Percentiles rank a stretch among this genome's conserved stretches.
phyloP scores from a whole-genome alignment of 352 stramenopile genomes.

The Sclerospora graminicola region DNA sequence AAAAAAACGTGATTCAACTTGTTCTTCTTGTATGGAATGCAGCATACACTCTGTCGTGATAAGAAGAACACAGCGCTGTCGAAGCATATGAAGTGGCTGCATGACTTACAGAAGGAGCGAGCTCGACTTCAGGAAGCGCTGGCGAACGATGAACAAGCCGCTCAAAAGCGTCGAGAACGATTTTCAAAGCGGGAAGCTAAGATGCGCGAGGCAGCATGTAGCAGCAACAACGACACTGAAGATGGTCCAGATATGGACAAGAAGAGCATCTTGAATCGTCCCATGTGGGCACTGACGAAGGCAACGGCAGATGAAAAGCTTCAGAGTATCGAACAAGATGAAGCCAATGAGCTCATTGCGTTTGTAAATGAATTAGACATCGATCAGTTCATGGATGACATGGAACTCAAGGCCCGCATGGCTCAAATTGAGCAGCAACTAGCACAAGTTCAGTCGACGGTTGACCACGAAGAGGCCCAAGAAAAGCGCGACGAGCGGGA shows the following conservation, averaged over 20 bases:
- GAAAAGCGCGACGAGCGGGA: constrained; percentile 79
- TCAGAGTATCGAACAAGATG: constrained; percentile 58
- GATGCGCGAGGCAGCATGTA: constrained; percentile 51
- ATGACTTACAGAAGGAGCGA: constrained; percentile 88
- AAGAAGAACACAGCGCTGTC: constrained; percentile 89
- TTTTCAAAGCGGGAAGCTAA: constrained; percentile 73
- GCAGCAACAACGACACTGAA: constrained; percentile 28
- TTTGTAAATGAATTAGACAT: constrained; percentile 92
- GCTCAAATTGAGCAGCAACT: constrained; percentile 87
- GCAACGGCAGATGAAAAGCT: constrained; percentile 67
- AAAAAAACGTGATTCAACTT: no score
- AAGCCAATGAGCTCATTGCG: constrained; percentile 87
- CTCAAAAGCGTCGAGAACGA: constrained; percentile 59
- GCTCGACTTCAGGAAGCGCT: constrained; percentile 73
- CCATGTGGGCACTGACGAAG: constrained; percentile 90
- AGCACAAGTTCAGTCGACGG: constrained; percentile 77
- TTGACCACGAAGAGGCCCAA: constrained; percentile 65
- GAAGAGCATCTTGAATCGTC: constrained; percentile 34
- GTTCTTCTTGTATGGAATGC: no score
- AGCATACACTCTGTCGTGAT: constrained; percentile 77
- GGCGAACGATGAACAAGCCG: constrained; percentile 54
- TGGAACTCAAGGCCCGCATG: constrained; percentile 75
- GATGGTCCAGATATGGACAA: constrained; percentile 10
- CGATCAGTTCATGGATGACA: constrained; percentile 91
- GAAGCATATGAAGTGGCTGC: constrained; percentile 89